A percentile compares a stretch with the other conserved stretches of the same genome.
Conservation (phyloP, 768 basidiomycete genomes). For the Mycena floridula region DNA sequence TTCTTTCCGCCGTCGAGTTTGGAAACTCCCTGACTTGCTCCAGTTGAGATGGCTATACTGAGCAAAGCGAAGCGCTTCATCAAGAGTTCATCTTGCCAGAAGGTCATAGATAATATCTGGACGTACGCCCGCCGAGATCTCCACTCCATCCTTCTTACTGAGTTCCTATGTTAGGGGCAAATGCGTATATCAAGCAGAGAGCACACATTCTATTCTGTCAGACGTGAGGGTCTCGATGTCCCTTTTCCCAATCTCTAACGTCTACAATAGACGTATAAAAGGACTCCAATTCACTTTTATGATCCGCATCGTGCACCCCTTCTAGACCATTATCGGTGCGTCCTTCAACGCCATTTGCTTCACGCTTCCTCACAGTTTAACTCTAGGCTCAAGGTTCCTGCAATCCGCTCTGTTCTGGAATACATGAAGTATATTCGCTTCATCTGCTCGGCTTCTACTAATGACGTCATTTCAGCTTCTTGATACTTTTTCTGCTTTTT, state of each 20-base stretch:
- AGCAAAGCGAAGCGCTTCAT: constrained; percentile 86
- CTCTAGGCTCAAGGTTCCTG: constrained; percentile 82
- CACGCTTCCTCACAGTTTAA: background rate
- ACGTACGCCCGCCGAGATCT: constrained; percentile 35
- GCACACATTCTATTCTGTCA: constrained; percentile 82
- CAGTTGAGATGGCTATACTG: constrained; percentile 58
- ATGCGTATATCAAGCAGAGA: constrained; percentile 88
- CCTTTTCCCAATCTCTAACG: background rate
- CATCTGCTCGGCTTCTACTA: background rate
- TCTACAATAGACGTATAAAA: constrained; percentile 78
- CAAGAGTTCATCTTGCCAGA: constrained; percentile 83
- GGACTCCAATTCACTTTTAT: constrained; percentile 87
- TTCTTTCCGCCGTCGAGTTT: constrained; percentile 48
- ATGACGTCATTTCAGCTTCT: constrained; percentile 52
- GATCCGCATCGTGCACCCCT: constrained; percentile 90
- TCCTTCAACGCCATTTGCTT: constrained; percentile 2
- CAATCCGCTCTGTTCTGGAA: constrained; percentile 85
- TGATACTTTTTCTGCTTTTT: constrained; percentile 75
- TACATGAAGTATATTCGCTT: constrained; percentile 66
- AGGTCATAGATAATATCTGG: constrained; percentile 83
- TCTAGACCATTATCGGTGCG: constrained; percentile 91
- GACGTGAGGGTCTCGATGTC: constrained; percentile 48
- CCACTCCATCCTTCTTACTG: constrained; percentile 1
- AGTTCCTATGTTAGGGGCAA: constrained; percentile 50
- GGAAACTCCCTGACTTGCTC: background rate